Conservation (phyloP, 1,139 yeast species). For the Candida dubliniensis region DNA sequence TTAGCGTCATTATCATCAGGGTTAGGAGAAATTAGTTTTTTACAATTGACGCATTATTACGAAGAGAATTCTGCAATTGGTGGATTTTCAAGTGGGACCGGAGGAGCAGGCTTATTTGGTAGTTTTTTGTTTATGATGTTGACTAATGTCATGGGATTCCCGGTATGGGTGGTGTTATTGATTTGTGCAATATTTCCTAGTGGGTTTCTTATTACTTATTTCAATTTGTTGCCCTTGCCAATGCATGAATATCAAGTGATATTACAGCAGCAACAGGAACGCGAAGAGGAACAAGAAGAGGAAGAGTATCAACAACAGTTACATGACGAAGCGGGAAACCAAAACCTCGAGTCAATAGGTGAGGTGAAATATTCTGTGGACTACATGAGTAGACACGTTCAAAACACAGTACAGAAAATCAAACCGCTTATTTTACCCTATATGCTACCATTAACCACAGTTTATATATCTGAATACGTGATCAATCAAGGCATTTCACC, state of each 20-base stretch:
- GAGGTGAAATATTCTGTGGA: not conserved
- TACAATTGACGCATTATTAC: constrained; percentile 78
- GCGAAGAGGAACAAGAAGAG: constrained; percentile 3
- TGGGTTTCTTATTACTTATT: constrained; percentile 34
- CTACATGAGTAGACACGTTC: constrained; percentile 14
- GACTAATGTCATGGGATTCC: constrained; percentile 36
- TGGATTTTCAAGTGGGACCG: constrained; percentile 94
- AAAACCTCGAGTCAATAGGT: not conserved
- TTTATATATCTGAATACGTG: constrained; percentile 81
- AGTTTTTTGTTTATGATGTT: constrained; percentile 50
- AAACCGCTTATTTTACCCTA: constrained; percentile 61
- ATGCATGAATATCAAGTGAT: constrained; percentile 10
- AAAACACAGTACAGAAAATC: constrained; percentile 42
- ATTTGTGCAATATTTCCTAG: constrained; percentile 37
- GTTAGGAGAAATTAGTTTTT: constrained; percentile 83
- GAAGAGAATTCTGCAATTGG: constrained; percentile 56
- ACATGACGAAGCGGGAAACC: not conserved
- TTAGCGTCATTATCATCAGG: constrained; percentile 87
- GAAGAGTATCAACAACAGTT: constrained; percentile 21
- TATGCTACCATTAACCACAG: constrained; percentile 81
- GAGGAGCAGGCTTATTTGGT: constrained; percentile 90
- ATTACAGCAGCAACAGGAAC: constrained; percentile 7
- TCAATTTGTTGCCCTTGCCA: constrained; percentile 27
- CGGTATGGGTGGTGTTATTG: constrained; percentile 32
- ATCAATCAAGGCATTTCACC: constrained; percentile 94